Evolutionary conservation across 108 stramenopile species (phyloP).

Genomic region (Ochromonas danica): DNA sequence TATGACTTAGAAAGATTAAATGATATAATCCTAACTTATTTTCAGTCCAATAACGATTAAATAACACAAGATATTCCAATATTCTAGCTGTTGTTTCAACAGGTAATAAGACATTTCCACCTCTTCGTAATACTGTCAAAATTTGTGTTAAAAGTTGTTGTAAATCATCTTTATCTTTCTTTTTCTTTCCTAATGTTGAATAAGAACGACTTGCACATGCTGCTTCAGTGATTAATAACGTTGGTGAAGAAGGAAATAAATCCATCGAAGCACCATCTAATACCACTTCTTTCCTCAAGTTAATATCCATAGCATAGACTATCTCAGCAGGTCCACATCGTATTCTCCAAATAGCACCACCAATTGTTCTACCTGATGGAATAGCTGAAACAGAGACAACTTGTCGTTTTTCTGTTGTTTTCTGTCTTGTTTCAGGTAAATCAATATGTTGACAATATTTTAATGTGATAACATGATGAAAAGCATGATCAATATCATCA

Average conservation of each 20-base stretch:
- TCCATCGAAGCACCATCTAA: constrained; percentile 24
- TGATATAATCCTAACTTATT: constrained; percentile 31
- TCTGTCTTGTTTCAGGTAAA: not conserved
- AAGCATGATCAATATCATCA: constrained; percentile 30
- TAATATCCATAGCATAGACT: constrained; percentile 32
- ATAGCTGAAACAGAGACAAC: not conserved
- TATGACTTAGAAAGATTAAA: constrained; percentile 11
- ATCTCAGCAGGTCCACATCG: constrained; percentile 18
- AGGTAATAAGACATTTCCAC: constrained; percentile 35
- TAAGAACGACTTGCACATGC: not conserved
- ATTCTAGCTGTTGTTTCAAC: constrained; percentile 28
- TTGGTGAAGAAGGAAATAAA: not conserved
- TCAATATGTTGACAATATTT: not conserved
- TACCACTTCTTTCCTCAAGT: not conserved
- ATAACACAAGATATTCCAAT: not conserved
- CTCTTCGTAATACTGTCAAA: not conserved
- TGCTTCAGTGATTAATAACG: constrained; percentile 18
- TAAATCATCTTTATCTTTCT: not conserved
- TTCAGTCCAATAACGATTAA: not conserved
- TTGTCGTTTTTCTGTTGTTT: not conserved
- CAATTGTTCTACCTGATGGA: constrained; percentile 29
- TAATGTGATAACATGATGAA: constrained; percentile 3
- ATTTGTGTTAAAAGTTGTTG: not conserved
- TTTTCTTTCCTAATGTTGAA: not conserved
- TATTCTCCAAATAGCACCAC: constrained; percentile 26